phyloP scores from a whole-genome alignment of 2,329 filamentous ascomycete genomes.

The Chaetomium sp. region DNA sequence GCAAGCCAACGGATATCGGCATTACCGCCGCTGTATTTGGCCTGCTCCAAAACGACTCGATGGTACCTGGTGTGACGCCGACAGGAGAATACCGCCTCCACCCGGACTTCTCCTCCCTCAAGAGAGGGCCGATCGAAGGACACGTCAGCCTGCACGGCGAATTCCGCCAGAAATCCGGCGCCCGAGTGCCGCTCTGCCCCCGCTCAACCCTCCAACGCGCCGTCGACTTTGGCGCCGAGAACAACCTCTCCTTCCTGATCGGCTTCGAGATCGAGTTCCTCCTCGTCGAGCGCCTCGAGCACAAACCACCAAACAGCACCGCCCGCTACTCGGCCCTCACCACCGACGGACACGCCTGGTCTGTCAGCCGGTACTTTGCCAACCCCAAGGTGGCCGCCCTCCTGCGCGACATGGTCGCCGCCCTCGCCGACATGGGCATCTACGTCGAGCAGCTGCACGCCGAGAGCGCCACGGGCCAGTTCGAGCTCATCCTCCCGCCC shows the following conservation, averaged over 20 bases:
- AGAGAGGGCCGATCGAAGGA: slow-evolving; percentile 57
- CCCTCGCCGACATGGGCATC: slow-evolving; percentile 64
- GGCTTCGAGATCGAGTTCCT: slow-evolving; percentile 85
- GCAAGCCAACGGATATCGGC: slow-evolving; percentile 53
- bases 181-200: slow-evolving; percentile 61
- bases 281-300: slow-evolving; percentile 57
- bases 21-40: slow-evolving; percentile 67
- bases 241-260: slow-evolving; percentile 62
- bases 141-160: slow-evolving; percentile 69
- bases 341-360: slow-evolving; percentile 72
- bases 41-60: slow-evolving; percentile 66
- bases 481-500: slow-evolving; percentile 72
- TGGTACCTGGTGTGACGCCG: slow-evolving; percentile 56
- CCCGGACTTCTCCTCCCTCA: slow-evolving; percentile 66
- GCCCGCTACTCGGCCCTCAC: slow-evolving; percentile 48
- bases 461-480: slow-evolving; percentile 73
- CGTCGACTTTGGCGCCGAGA: slow-evolving; percentile 52
- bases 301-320: slow-evolving; percentile 37
- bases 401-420: slow-evolving; percentile 65
- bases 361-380: slow-evolving; percentile 63
- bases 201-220: slow-evolving; percentile 62
- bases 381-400: slow-evolving; percentile 58
- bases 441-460: slow-evolving; percentile 73
- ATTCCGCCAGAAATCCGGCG: slow-evolving; percentile 61
- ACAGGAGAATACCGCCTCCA: slow-evolving; percentile 68